Percentiles rank a stretch among this genome's conserved stretches.
Conservation (phyloP, 345 rosid species). For the Leavenworthia alabamica region DNA sequence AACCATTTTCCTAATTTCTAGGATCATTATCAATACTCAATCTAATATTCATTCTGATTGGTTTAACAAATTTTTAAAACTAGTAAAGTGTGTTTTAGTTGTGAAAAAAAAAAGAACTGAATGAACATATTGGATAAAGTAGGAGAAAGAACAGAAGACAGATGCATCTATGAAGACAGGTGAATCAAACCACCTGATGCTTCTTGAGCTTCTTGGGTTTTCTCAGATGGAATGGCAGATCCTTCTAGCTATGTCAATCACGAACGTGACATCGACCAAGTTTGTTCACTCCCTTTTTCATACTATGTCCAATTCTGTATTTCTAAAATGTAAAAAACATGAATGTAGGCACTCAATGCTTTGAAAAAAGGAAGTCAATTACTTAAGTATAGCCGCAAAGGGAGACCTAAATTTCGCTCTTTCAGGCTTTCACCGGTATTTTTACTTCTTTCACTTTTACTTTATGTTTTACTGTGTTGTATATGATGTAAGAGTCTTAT, state of each 20-base stretch:
- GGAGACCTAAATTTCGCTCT: conserved; percentile 86
- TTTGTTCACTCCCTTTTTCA: conserved; percentile 16
- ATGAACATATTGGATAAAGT: conserved; percentile 30
- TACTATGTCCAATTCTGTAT: too few relatives aligned
- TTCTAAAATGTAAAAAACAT: too few relatives aligned
- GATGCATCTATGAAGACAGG: conserved; percentile 89
- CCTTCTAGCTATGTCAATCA: conserved; percentile 61
- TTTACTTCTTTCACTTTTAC: too few relatives aligned
- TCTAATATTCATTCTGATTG: conserved; percentile 1
- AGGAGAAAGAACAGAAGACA: conserved; percentile 42
- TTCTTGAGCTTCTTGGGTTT: conserved; percentile 39
- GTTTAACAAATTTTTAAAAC: background rate
- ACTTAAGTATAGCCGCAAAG: conserved; percentile 87
- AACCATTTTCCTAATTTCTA: conserved; percentile 1
- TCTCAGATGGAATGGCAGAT: conserved; percentile 99
- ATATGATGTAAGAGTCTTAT: too few relatives aligned
- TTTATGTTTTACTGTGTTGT: too few relatives aligned
- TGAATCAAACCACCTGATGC: conserved; percentile 50
- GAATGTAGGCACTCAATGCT: conserved; percentile 62
- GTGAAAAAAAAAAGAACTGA: background rate
- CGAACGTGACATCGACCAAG: conserved; percentile 89
- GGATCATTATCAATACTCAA: background rate
- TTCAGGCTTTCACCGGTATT: conserved; percentile 67
- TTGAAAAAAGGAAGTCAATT: conserved; percentile 83
- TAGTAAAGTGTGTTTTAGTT: background rate